These are phyloP conservation scores for Mycosarcoma maydis DNA, from an alignment of 1,284 basidiomycete genomes.

Conservation along the genomic window DNA sequence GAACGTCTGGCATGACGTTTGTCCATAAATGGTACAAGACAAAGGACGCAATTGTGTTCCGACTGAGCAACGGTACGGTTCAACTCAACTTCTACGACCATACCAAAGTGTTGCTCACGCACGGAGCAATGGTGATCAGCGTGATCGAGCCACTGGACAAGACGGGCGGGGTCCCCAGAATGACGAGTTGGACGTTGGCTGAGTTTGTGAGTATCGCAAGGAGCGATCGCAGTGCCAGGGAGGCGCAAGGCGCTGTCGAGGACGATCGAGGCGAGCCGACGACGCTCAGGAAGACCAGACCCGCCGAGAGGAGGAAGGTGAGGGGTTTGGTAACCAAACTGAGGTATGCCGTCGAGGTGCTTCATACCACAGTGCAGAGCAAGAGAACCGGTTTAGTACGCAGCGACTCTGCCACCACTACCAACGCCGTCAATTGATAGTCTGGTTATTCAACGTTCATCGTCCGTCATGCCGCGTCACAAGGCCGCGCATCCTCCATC, in stretches of 20 bases:
- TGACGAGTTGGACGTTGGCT: conserved; percentile 79
- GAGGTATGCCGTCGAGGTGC: conserved; percentile 36
- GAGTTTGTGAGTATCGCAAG: conserved; percentile 77
- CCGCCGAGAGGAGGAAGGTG: conserved; percentile 36
- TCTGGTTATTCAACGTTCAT: no score
- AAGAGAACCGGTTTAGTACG: background rate
- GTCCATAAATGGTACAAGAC: conserved; percentile 94
- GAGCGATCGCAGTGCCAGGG: conserved; percentile 47
- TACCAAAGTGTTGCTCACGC: conserved; percentile 88
- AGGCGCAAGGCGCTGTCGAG: conserved; percentile 20
- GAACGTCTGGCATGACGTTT: conserved; percentile 87
- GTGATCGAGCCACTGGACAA: conserved; percentile 72
- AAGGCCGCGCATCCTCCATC: no score
- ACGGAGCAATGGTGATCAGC: conserved; percentile 79
- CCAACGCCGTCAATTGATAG: no score
- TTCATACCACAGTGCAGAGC: conserved; percentile 25
- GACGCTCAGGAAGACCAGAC: conserved; percentile 19
- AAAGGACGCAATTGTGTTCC: conserved; percentile 96
- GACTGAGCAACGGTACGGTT: conserved; percentile 89
- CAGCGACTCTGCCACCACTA: no score
- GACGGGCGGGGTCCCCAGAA: conserved; percentile 79
- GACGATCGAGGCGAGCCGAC: conserved; percentile 7
- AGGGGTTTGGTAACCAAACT: conserved; percentile 36
- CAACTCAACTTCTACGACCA: conserved; percentile 99
- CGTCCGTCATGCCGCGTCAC: no score